These are phyloP conservation scores for Colletotrichum echinochloae DNA, from an alignment of 2,329 filamentous ascomycete species.

Conservation along the genomic window DNA sequence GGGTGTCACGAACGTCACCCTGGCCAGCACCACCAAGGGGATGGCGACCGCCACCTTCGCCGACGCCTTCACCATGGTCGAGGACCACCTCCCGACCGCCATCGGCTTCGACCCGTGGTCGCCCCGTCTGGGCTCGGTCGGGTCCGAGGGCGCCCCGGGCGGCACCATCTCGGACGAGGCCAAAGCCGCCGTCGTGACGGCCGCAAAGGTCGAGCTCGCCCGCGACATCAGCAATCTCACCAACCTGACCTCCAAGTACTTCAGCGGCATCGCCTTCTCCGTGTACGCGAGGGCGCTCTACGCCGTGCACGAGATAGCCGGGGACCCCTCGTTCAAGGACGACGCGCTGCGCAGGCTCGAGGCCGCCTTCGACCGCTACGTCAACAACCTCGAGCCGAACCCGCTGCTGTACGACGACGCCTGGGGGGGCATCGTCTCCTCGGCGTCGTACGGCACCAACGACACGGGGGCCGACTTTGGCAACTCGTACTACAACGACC, in stretches of 20 bases:
- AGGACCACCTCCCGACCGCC: conserved; percentile 71
- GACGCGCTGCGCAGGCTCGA: conserved; percentile 68
- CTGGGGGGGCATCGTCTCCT: conserved; percentile 81
- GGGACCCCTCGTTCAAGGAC: conserved; percentile 63
- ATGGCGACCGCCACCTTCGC: conserved; percentile 75
- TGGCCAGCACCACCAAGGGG: conserved; percentile 84
- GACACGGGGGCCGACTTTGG: conserved; percentile 80
- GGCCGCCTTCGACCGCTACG: conserved; percentile 68
- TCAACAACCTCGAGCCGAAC: conserved; percentile 69
- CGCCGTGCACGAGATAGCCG: conserved; percentile 66
- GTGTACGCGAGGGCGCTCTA: conserved; percentile 76
- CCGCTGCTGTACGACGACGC: conserved; percentile 66
- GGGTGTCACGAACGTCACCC: conserved; percentile 61
- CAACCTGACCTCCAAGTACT: conserved; percentile 84
- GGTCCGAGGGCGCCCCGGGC: conserved; percentile 55
- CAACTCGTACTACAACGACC: conserved; percentile 79
- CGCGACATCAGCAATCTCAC: conserved; percentile 74
- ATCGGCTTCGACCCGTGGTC: conserved; percentile 68
- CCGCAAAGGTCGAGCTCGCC: conserved; percentile 73
- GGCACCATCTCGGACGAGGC: conserved; percentile 57
- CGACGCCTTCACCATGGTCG: conserved; percentile 77
- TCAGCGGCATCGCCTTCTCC: conserved; percentile 78
- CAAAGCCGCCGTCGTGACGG: conserved; percentile 63
- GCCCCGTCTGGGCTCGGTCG: conserved; percentile 68
- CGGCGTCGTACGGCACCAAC: conserved; percentile 71